Evolutionary conservation across 352 stramenopile species (phyloP).

Genomic region (Globisporangium splendens): DNA sequence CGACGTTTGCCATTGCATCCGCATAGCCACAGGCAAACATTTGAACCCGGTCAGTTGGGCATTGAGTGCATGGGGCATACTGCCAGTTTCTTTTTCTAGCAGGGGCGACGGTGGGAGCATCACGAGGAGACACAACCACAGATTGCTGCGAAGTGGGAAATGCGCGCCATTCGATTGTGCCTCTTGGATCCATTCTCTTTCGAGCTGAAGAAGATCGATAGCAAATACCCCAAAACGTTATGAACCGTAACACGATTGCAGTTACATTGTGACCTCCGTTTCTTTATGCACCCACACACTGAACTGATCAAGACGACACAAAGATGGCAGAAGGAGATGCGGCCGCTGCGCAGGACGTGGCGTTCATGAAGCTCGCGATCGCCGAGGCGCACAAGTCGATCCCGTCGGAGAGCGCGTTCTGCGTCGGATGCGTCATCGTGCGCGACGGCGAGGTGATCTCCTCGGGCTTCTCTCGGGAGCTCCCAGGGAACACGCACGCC

Average conservation of each 20-base stretch:
- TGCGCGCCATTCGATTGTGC: too few relatives aligned
- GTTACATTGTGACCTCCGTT: background rate
- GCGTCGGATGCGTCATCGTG: slow-evolving; percentile 78
- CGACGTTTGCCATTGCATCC: slow-evolving; percentile 16
- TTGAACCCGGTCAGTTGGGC: too few relatives aligned
- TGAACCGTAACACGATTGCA: too few relatives aligned
- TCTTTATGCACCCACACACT: background rate
- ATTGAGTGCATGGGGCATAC: too few relatives aligned
- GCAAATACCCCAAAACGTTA: too few relatives aligned
- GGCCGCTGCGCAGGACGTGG: slow-evolving; percentile 29
- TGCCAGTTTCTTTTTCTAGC: background rate
- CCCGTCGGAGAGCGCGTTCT: slow-evolving; percentile 73
- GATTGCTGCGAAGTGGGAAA: background rate
- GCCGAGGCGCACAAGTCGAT: slow-evolving; percentile 73
- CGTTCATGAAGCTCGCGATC: slow-evolving; percentile 78
- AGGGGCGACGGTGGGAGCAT: slow-evolving; percentile 7
- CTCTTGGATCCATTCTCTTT: slow-evolving; percentile 5
- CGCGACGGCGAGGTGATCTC: slow-evolving; percentile 54
- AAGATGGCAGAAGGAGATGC: slow-evolving; percentile 5
- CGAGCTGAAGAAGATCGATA: too few relatives aligned
- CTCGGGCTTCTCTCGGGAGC: slow-evolving; percentile 79
- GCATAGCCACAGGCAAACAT: background rate
- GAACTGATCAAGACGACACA: background rate
- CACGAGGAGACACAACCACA: background rate
- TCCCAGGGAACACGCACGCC: slow-evolving; percentile 86